A percentile compares a stretch with the other conserved stretches of the same genome.
Conservation (phyloP, 1,284 basidiomycete genomes). For the Cryptococcus amylolentus region DNA sequence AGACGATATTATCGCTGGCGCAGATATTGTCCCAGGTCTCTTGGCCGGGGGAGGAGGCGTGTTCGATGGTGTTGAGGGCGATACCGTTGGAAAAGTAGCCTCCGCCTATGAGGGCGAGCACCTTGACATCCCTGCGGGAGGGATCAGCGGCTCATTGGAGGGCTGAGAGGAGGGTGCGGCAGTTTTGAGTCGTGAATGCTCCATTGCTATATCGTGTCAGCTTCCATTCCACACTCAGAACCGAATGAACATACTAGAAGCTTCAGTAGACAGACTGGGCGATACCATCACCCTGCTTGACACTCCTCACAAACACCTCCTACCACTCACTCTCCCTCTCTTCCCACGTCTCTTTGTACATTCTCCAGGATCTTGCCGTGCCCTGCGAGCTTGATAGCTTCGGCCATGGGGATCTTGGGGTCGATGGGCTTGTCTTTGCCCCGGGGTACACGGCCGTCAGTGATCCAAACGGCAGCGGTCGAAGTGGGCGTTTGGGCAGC, state of each 20-base stretch:
- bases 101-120: slow-evolving; percentile 50
- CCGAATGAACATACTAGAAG: slow-evolving; percentile 46
- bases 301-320: slow-evolving; percentile 49
- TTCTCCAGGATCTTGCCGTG: slow-evolving; percentile 34
- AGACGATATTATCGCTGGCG: slow-evolving; percentile 50
- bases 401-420: slow-evolving; percentile 50
- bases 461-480: slow-evolving; percentile 49
- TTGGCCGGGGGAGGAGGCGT: slow-evolving; percentile 41
- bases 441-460: slow-evolving; percentile 51
- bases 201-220: slow-evolving; percentile 45
- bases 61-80: slow-evolving; percentile 53
- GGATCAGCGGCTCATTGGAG: slow-evolving; percentile 45
- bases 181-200: slow-evolving; percentile 51
- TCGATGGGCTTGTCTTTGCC: slow-evolving; percentile 44
- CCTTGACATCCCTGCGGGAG: slow-evolving; percentile 40
- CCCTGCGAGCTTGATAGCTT: slow-evolving; percentile 42
- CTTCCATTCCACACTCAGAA: neutral
- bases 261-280: slow-evolving; percentile 51
- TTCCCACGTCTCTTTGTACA: slow-evolving; percentile 32
- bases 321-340: slow-evolving; percentile 48
- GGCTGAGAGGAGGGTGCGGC: slow-evolving; percentile 45
- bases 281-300: slow-evolving; percentile 31
- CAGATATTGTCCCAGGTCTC: slow-evolving; percentile 55
- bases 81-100: slow-evolving; percentile 54
- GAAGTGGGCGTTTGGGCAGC: slow-evolving; percentile 17